Percentiles rank a stretch among this genome's conserved stretches.
Conservation (phyloP, 306 rosid genomes). For the Trifolium subterraneum region DNA sequence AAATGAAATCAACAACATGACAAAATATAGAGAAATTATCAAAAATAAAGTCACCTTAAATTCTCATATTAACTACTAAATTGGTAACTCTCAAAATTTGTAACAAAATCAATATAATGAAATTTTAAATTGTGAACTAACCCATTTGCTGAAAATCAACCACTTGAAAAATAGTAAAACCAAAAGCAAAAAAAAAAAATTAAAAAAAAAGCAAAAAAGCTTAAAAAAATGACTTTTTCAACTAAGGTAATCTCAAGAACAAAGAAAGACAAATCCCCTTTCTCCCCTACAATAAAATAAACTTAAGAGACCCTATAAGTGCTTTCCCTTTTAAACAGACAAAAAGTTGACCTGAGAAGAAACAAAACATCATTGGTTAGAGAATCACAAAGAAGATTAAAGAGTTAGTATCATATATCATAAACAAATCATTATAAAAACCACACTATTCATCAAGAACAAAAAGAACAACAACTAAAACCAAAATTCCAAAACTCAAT, state of each 20-base stretch:
- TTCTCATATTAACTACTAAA: no score
- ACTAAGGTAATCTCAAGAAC: constrained; percentile 8
- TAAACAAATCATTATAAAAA: constrained; percentile 4
- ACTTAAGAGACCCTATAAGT: constrained; percentile 44
- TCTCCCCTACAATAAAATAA: constrained; percentile 28
- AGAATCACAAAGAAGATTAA: constrained; percentile 47
- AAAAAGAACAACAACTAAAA: constrained; percentile 5
- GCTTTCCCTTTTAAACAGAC: constrained; percentile 45
- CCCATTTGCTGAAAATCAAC: constrained; percentile 25
- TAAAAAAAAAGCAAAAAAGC: not conserved
- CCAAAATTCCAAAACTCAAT: constrained; percentile 6
- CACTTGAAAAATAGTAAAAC: not conserved
- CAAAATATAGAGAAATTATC: no score
- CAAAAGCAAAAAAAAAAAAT: not conserved
- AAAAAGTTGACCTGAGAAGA: constrained; percentile 43
- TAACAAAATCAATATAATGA: constrained; percentile 27
- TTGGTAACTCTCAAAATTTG: not conserved
- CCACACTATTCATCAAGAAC: constrained; percentile 26
- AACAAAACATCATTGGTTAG: constrained; percentile 51
- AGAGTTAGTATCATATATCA: constrained; percentile 32
- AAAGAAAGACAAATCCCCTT: constrained; percentile 39
- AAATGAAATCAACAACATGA: constrained; percentile 22
- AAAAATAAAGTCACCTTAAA: no score
- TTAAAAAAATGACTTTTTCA: constrained; percentile 38
- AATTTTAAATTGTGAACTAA: constrained; percentile 5